These are phyloP conservation scores for Aristolochia californica DNA, from an alignment of 164 flowering plant genomes.

Conservation along the genomic window DNA sequence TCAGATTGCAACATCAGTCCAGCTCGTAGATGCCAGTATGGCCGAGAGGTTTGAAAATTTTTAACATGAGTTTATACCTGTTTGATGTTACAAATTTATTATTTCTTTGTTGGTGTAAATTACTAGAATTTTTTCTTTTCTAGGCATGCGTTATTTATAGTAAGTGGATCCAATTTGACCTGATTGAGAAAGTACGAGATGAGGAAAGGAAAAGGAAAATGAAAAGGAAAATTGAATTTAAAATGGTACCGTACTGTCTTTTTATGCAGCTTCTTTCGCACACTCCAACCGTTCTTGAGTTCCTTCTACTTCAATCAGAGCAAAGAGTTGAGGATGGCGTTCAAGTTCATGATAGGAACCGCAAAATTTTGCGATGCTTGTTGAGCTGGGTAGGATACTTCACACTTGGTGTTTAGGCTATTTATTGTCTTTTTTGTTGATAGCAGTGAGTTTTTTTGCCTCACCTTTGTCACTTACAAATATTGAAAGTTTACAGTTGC, in stretches of 20 bases:
- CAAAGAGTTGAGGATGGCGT: slow-evolving; percentile 31
- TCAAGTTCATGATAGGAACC: slow-evolving; percentile 46
- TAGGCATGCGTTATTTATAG: not conserved
- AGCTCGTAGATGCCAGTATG: slow-evolving; percentile 48
- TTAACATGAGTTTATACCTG: not conserved
- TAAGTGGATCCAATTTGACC: no score
- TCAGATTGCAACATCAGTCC: slow-evolving; percentile 37
- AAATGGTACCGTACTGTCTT: not conserved
- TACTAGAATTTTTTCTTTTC: not conserved
- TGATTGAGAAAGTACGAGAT: no score
- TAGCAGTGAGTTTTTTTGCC: no score
- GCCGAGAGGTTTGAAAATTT: slow-evolving; percentile 53
- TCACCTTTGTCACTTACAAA: no score
- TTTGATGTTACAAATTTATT: not conserved
- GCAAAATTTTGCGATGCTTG: slow-evolving; percentile 77
- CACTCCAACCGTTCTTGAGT: slow-evolving; percentile 73
- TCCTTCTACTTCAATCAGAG: slow-evolving; percentile 64
- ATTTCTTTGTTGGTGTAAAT: not conserved
- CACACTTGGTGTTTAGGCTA: no score
- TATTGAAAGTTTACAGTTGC: no score
- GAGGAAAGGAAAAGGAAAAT: no score
- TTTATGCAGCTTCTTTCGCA: slow-evolving; percentile 64
- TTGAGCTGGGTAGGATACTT: slow-evolving; percentile 76
- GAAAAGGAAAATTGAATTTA: no score
- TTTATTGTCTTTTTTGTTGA: no score